phyloP scores from a whole-genome alignment of 2,329 filamentous ascomycete species.

The Fonsecaea monophora region DNA sequence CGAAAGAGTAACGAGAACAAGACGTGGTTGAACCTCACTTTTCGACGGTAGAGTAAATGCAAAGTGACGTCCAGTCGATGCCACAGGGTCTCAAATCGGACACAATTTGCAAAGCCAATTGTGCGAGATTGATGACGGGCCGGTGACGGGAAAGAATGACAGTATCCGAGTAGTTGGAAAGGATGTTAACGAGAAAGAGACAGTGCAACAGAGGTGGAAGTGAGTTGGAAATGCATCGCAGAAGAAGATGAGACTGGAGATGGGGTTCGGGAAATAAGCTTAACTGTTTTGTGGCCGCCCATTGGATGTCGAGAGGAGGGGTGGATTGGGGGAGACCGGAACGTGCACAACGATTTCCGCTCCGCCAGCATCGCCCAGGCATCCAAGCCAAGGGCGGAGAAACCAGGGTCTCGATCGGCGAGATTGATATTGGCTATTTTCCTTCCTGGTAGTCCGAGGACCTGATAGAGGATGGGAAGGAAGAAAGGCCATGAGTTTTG shows the following conservation, averaged over 20 bases:
- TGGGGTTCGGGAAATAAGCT: conserved; percentile 9
- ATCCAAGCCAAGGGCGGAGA: not conserved
- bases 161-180: not conserved
- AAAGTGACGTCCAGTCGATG: conserved; percentile 12
- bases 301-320: conserved; percentile 5
- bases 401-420: not conserved
- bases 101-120: not conserved
- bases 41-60: conserved; percentile 7
- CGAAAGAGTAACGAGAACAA: conserved; percentile 18
- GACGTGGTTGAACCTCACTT: conserved; percentile 8
- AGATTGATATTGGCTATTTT: not conserved
- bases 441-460: not conserved
- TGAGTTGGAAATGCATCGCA: not conserved
- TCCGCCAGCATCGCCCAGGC: not conserved
- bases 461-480: not conserved
- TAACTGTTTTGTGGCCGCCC: not conserved
- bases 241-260: not conserved
- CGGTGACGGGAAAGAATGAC: conserved; percentile 2
- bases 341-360: not conserved
- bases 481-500: not conserved
- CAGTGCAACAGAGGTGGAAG: not conserved
- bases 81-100: conserved; percentile 3
- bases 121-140: conserved; percentile 2
- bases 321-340: not conserved
- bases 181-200: not conserved